Base-by-base conservation (phyloP, 306 rosid species). In the Alnus rubra region DNA sequence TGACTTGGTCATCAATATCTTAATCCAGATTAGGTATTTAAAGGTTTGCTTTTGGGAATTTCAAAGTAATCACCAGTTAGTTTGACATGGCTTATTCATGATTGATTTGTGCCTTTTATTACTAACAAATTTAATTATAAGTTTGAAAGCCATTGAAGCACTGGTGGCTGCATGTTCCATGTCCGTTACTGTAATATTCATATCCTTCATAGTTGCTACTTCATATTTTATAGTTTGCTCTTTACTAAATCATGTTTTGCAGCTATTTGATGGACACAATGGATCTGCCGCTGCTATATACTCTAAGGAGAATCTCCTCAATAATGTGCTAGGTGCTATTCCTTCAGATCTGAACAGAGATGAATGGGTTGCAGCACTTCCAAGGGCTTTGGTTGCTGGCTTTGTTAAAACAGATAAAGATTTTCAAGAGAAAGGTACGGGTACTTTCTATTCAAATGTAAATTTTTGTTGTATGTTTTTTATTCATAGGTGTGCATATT, bases 211-310 rank as follows among this genome's bases (percentile, higher is more conserved):
- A 55, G 67, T 74, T 76, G 77, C 67, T 58, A 44, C 37, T 64
- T 64, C 35, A 67, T 67, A 7, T 50, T 11, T 76, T 30, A 30
- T 51, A 58, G 73, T 77, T 76, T 77, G 33, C 74, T 67, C 75
- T 80, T 49, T 82, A 82, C 88, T 87, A 74, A 78, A 62, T 16
- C 47, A 16, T 64, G 79, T 88, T 77, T 80, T 84, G 73, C 98
- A 96, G 99, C 86, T 96, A 65, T 96, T 93, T 88, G 99, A 96
- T 77, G 99, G 99, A 82, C 99, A 96, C 86, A 96, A 96, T 69
- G 99, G 99, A 77, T 79, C 99, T 86, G 98, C 96, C 53, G 99
- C 99, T 64, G 99, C 99, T 67, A 86, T 93, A 79, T 96, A 91
- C 87, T 3, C 99, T 2, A 96, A 93, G 94, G 99, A 93, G 87